Evolutionary conservation across 73 alveolate genomes (phyloP), one percentile per base, ranked within the genome.

Genomic region (Paraurostyla sp.): DNA sequence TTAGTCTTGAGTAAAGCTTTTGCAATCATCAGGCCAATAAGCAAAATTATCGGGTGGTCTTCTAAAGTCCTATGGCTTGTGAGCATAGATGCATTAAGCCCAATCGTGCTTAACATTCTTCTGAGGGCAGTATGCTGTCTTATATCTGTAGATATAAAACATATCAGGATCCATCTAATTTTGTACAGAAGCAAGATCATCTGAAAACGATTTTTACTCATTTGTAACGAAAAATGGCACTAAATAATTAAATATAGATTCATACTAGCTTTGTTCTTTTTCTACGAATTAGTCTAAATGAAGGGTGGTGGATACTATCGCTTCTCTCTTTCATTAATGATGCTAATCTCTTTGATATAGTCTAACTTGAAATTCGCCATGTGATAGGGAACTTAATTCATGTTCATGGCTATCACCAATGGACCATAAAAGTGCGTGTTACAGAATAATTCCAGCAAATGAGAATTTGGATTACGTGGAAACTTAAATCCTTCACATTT

Each of bases 401-500:
- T 82, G 38, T 57, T 89, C 41, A 82, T 42, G 22, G 95, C 83
- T 3, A 89, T 76, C 0, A 89, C 92, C 43, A 80, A 81, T 15
- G 95, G 95, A 3, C 95, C 95, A 65, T 89, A 89, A 51, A 89
- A 89, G 27, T 81, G 89, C 27, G 95, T 89, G 45, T 49, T 88
- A 48, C 95, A 89, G 58, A 51, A 85, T 7, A 89, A 76, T 33
- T 89, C 95, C 45, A 89, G 41, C 18, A 41, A 50, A 81, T 89
- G 95, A 41, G 95, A 91, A 81, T 89, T 89, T 0, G 95, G 95
- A 35, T 89, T 89, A 15, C 95, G 32, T n/a, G 95, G 95, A 50
- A 89, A 89, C 36, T 89, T 89, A 40, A 49, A 75, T 16, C 95
- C 95, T 65, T 89, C 92, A n/a, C 95, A 89, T 62, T 89, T 89